phyloP scores from a whole-genome alignment of 768 basidiomycete genomes.

The Chalciporus pseudorubinellus region DNA sequence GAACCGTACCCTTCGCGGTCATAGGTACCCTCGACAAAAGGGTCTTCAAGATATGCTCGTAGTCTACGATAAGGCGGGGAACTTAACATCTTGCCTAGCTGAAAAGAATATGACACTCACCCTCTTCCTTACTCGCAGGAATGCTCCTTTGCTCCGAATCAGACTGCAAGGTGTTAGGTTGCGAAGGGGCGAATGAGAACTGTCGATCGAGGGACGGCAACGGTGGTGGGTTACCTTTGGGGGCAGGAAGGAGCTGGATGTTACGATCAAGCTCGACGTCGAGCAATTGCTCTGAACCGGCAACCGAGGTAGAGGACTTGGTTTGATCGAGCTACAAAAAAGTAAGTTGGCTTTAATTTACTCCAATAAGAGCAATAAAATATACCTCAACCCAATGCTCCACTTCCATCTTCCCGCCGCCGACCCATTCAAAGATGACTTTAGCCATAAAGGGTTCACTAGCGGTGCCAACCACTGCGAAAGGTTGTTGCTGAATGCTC shows the following conservation, averaged over 20 bases:
- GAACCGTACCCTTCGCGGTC: constrained; percentile 40
- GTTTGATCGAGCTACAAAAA: constrained; percentile 42
- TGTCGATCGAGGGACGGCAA: constrained; percentile 30
- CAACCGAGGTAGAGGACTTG: constrained; percentile 33
- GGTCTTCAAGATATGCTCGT: constrained; percentile 31
- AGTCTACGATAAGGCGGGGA: constrained; percentile 22
- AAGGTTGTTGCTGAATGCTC: constrained; percentile 37
- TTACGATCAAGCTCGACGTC: constrained; percentile 48
- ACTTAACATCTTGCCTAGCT: background rate
- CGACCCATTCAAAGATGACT: constrained; percentile 40
- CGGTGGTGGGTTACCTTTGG: constrained; percentile 17
- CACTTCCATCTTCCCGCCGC: constrained; percentile 42
- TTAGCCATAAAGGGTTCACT: constrained; percentile 46
- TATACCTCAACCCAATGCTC: constrained; percentile 55
- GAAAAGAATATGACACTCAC: constrained; percentile 12
- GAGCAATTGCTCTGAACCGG: constrained; percentile 50
- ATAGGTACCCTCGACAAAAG: constrained; percentile 44
- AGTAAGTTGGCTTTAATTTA: background rate
- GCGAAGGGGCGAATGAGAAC: constrained; percentile 1
- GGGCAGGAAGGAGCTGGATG: constrained; percentile 36
- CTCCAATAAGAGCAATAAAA: constrained; percentile 10
- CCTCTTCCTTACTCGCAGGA: constrained; percentile 11
- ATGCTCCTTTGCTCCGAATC: constrained; percentile 1
- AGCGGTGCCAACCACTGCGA: constrained; percentile 39
- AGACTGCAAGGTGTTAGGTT: background rate